These are phyloP conservation scores for Aspergillus brasiliensis DNA, from an alignment of 2,329 filamentous ascomycete species.

Conservation along the genomic window DNA sequence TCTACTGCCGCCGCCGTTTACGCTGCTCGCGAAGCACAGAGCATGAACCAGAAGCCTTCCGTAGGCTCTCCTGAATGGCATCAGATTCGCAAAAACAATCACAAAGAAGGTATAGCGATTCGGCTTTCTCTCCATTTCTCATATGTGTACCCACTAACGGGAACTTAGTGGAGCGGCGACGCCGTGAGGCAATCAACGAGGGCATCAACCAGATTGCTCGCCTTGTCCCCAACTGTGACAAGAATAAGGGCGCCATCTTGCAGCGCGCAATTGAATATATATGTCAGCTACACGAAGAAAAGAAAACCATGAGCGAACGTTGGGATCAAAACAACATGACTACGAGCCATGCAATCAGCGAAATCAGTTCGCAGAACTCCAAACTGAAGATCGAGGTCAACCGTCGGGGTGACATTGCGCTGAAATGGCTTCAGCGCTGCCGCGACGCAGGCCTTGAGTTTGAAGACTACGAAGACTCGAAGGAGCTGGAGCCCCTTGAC, in stretches of 20 bases:
- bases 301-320: constrained; percentile 44
- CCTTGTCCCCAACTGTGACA: constrained; percentile 96
- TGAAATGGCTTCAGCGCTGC: constrained; percentile 51
- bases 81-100: constrained; percentile 93
- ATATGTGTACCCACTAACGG: constrained; percentile 27
- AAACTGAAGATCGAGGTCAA: constrained; percentile 93
- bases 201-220: constrained; percentile 98
- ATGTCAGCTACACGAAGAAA: constrained; percentile 67
- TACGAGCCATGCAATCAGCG: constrained; percentile 60
- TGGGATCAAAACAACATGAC: constrained; percentile 49
- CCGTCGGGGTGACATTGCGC: constrained; percentile 72
- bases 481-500: constrained; percentile 42
- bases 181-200: constrained; percentile 97
- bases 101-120: constrained; percentile 81
- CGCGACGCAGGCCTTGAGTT: constrained; percentile 52
- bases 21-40: constrained; percentile 54
- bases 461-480: constrained; percentile 50
- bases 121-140: not conserved
- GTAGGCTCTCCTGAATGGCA: constrained; percentile 99
- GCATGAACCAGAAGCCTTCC: constrained; percentile 69
- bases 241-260: constrained; percentile 97
- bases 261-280: constrained; percentile 94
- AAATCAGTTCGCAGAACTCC: constrained; percentile 90
- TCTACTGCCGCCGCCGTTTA: constrained; percentile 64
- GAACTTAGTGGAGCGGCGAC: constrained; percentile 80